phyloP scores from a whole-genome alignment of 441 rosid genomes.

The Erodium texanum region DNA sequence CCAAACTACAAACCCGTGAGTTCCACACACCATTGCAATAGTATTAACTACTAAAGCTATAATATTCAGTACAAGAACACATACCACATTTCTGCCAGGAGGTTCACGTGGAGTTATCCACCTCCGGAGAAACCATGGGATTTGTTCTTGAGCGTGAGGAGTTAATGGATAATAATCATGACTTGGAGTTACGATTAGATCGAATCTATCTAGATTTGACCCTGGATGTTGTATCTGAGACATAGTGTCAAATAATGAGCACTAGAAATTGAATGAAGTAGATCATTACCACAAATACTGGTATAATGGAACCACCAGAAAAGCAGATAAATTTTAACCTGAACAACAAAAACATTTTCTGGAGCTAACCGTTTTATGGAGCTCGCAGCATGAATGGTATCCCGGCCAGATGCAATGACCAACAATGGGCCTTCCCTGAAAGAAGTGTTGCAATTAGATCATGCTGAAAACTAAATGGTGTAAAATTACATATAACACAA shows the following conservation, averaged over 20 bases:
- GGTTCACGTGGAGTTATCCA: conserved; percentile 86
- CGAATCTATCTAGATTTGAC: conserved; percentile 67
- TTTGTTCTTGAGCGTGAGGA: conserved; percentile 53
- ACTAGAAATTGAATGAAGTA: too few species aligned
- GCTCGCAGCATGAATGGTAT: conserved; percentile 68
- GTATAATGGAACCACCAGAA: too few species aligned
- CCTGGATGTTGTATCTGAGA: conserved; percentile 88
- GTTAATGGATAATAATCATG: conserved; percentile 86
- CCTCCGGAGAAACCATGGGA: conserved; percentile 58
- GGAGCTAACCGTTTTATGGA: conserved; percentile 74
- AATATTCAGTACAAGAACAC: conserved; percentile 11
- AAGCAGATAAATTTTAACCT: conserved; percentile 31
- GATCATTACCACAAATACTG: background rate
- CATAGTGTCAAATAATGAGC: background rate
- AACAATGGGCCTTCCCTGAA: conserved; percentile 80
- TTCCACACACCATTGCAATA: background rate
- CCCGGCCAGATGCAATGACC: conserved; percentile 89
- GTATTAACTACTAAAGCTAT: background rate
- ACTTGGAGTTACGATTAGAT: conserved; percentile 77
- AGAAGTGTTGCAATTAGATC: too few species aligned
- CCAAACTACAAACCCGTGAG: conserved; percentile 11
- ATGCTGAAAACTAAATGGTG: too few species aligned
- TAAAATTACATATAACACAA: too few species aligned
- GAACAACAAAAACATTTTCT: conserved; percentile 73
- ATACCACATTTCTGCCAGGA: conserved; percentile 68